Evolutionary conservation across 2,329 filamentous ascomycete species (phyloP).

Genomic region (Colletotrichum sp.): DNA sequence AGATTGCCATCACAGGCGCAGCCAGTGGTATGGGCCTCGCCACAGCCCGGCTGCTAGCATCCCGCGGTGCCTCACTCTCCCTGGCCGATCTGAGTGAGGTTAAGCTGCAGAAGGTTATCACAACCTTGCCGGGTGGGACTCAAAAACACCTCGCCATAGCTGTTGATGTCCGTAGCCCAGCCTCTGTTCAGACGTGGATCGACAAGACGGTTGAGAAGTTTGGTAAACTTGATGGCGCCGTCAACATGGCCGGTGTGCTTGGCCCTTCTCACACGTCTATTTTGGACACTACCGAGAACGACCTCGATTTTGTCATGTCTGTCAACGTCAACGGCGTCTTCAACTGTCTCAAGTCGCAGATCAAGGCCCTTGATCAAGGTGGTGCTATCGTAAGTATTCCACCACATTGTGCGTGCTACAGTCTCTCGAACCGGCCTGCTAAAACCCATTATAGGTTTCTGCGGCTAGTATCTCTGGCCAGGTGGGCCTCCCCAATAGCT

Average conservation of each 20-base stretch:
- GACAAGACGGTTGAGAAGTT: constrained; percentile 40
- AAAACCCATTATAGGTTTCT: no score
- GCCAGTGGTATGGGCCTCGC: constrained; percentile 50
- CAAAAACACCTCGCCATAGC: constrained; percentile 32
- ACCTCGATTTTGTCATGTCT: constrained; percentile 34
- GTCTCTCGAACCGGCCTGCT: no score
- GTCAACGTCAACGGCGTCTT: constrained; percentile 42
- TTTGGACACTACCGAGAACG: constrained; percentile 37
- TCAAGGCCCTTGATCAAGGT: no score
- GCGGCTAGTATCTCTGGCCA: no score
- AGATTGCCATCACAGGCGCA: constrained; percentile 30
- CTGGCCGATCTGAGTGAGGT: constrained; percentile 44
- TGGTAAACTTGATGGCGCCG: constrained; percentile 50
- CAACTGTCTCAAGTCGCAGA: no score
- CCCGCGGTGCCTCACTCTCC: constrained; percentile 42
- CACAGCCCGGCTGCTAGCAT: constrained; percentile 40
- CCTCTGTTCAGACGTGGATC: constrained; percentile 49
- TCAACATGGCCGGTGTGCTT: constrained; percentile 52
- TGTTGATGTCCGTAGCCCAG: constrained; percentile 45
- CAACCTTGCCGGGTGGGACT: neutral
- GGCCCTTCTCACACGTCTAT: constrained; percentile 26
- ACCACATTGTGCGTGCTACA: no score
- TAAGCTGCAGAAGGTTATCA: constrained; percentile 18
- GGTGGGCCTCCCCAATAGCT: constrained; percentile 30
- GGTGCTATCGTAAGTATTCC: no score